A percentile compares a stretch with the other conserved stretches of the same genome.
These are phyloP conservation scores for Lipomyces japonicus DNA, from an alignment of 805 yeast species.

Conservation along the genomic window DNA sequence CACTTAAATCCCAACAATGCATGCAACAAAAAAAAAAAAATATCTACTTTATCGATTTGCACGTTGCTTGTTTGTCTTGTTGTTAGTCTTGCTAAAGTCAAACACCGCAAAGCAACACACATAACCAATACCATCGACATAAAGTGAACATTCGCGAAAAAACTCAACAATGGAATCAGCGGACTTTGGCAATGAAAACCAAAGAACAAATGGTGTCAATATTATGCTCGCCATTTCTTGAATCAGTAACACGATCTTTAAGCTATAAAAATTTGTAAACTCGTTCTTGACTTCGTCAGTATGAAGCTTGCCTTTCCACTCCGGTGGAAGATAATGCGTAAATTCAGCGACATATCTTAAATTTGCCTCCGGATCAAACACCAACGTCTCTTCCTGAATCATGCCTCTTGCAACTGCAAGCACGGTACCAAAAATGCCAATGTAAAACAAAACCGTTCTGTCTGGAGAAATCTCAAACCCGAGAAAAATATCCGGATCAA, in stretches of 20 bases:
- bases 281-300: slow-evolving; percentile 77
- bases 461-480: slow-evolving; percentile 84
- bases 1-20: too few species aligned
- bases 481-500: slow-evolving; percentile 88
- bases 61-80: too few species aligned
- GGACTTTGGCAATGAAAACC: slow-evolving; percentile 72
- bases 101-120: slow-evolving; percentile 95
- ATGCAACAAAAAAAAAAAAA: too few species aligned
- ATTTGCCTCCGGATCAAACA: slow-evolving; percentile 93
- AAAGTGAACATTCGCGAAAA: slow-evolving; percentile 82
- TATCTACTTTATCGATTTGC: too few species aligned
- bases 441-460: slow-evolving; percentile 77
- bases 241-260: slow-evolving; percentile 64
- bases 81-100: slow-evolving; percentile 60
- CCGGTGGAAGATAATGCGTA: slow-evolving; percentile 84
- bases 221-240: slow-evolving; percentile 79
- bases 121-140: slow-evolving; percentile 91
- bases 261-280: slow-evolving; percentile 72
- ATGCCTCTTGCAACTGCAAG: slow-evolving; percentile 80
- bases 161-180: slow-evolving; percentile 81
- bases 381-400: slow-evolving; percentile 58
- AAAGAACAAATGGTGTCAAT: slow-evolving; percentile 82
- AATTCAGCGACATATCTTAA: slow-evolving; percentile 72
- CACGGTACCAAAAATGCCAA: slow-evolving; percentile 80
- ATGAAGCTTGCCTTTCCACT: slow-evolving; percentile 84